Base-by-base conservation (phyloP, 1,284 basidiomycete species). In the Blastosporella zonata region DNA sequence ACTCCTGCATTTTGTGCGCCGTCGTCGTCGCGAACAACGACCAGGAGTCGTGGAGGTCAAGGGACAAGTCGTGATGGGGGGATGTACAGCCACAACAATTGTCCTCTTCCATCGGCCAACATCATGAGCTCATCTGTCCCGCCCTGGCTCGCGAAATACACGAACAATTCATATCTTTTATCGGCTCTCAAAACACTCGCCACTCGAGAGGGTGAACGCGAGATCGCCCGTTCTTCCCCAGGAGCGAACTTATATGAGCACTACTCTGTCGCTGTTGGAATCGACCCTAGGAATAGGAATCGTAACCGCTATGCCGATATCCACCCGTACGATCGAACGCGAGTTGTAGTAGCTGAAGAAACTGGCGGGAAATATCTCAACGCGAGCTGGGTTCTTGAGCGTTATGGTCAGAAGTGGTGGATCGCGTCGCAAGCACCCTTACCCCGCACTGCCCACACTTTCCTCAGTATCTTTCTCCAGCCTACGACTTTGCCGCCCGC, bases 351-450 rank as follows among this genome's bases (percentile, higher is more conserved):
- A 9, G 29, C 51, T 33, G 66, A 52, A 37, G 54, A 52, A 28
- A 56, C n/a, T 18, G 17, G 17, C 15, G 75, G 69, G 9, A 67
- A 78, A 46, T 93, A 93, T 63, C 62, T 93, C 23, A 93, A 93
- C 58, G 90, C 86, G n/a, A 88, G 78, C 59, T 92, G 89, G 85
- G 82, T 92, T 13, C 70, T 76, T 34, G 90, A 93, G 61, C 67
- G 74, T 22, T 76, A 72, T 45, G 87, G 91, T 1, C 77, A 74
- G 18, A 87, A 82, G 58, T 83, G 81, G 79, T 90, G 88, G 86
- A 87, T 93, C 49, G 90, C 90, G 7, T 77, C 87, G 1, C 90
- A 93, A 62, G 90, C 90, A 0, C 89, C 91, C 1, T 67, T 90
- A 21, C 79, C 76, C 1, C 62, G 71, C 37, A 90, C 90, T 0